Evolutionary conservation across 768 basidiomycete species (phyloP), one percentile per base, ranked within the genome.

Genomic region (Mycena polygramma): DNA sequence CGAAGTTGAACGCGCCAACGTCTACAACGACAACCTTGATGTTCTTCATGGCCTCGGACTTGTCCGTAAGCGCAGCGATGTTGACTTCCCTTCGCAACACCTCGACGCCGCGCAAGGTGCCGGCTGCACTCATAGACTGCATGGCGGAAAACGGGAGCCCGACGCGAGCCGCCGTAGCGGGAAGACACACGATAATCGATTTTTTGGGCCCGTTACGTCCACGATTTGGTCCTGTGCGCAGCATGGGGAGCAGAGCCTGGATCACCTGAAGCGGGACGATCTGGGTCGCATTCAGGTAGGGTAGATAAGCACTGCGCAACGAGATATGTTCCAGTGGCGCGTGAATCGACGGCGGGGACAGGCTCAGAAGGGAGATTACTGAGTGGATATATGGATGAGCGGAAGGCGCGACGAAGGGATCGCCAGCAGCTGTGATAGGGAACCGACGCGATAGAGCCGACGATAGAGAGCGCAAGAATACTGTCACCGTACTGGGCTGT

Each of bases 391-490:
- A 89, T 4, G 92, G 90, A 75, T 90, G 86, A 20, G 90, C 80
- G 35, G 89, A 82, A 26, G 91, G 88, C 0, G 91, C 84, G 26
- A 86, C 88, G 77, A 91, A 94, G 2, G 95, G 95, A 78, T 97
- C 96, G 30, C 95, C 95, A 4, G 92, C 82, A 9, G 90, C 80
- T 41, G 88, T 90, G 73, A 94, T 87, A 5, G 95, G 95, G 81
- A 95, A 97, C 57, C 90, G 89, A 71, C 94, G 91, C 20, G 92
- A 92, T 11, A 97, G 85, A 0, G 94, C 90, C 0, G 95, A 92
- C 4, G 90, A 85, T 46, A 97, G 82, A 10, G 94, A 95, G 63
- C 95, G 91, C 49, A 96, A 84, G 83, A 96, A 96, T 53, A 89
- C 84, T 0, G 90, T 86, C 57, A 94, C 85, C 4, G 91, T 91